Base-by-base conservation (phyloP, 179 eudicot species). In the Corrigiola litoralis region DNA sequence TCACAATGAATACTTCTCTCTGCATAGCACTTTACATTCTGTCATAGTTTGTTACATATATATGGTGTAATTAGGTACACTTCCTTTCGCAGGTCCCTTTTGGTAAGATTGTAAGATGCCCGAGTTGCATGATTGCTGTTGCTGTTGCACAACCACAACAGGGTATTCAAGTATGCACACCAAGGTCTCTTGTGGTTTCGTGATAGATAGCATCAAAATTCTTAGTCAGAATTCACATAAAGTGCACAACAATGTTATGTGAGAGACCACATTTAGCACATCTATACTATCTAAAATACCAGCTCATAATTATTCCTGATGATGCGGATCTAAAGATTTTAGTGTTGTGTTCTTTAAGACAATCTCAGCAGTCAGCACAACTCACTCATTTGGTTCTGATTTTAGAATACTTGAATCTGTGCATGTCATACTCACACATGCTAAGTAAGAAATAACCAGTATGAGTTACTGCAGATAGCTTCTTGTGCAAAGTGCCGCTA, bases 81-180 rank as follows among this genome's bases (percentile, higher is more conserved):
- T 36, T 25, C 8, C 1, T 54, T 36, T 53, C 71, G 76, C 87
- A 90, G 99, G 99, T 94, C 18, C 89, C 94, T 72, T 94, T 94
- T 74, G 99, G 99, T 72, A 90, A 84, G 77, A 76, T 94, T 42
- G 85, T 94, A 49, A 84, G 81, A 70, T 94, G 97, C 75, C 99
- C 97, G 37, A 82, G 80, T 58, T 94, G 99, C 73, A 52, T 64
- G 85, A 74, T 94, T 62, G 91, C 99, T 54, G 86, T 87, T 58
- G 80, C 91, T 49, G 99, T 94, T 73, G 91, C 99, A 60, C 99
- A 94, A 66, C 97, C 99, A 12, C 97, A 90, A 72, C 85, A 90
- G 85, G 97, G 99, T 82, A 82, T 88, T 75, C 99, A 94, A 87
- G 99, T 79, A 87, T 69, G 90, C 81, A 75, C 61, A 63, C 74